Percentiles rank a stretch among this genome's conserved stretches.
phyloP scores from a whole-genome alignment of 2,329 filamentous ascomycete genomes.

The Clarireedia monteithiana region DNA sequence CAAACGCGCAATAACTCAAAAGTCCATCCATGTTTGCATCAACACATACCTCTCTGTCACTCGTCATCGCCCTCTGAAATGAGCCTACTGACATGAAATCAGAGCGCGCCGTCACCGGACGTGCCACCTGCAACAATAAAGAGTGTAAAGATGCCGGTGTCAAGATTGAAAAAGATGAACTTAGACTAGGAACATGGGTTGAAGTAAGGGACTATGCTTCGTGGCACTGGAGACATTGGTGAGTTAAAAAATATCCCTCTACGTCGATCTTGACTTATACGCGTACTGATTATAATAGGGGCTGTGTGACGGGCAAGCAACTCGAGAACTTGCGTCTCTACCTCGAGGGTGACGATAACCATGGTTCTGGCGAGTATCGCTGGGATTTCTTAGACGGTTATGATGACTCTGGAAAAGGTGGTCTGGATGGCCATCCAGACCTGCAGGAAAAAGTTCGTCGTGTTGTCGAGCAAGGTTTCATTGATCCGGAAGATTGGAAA shows the following conservation, averaged over 20 bases:
- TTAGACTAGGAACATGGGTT: slow-evolving; percentile 71
- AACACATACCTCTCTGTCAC: slow-evolving; percentile 1
- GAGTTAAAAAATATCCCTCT: slow-evolving; percentile 27
- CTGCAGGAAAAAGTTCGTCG: slow-evolving; percentile 65
- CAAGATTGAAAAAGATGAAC: slow-evolving; percentile 73
- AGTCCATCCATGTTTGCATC: no score
- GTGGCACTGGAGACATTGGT: slow-evolving; percentile 87
- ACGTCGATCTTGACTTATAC: neutral
- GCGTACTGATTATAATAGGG: slow-evolving; percentile 46
- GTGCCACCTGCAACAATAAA: slow-evolving; percentile 63
- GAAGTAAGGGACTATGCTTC: slow-evolving; percentile 49
- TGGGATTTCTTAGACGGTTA: slow-evolving; percentile 49
- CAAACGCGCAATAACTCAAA: neutral
- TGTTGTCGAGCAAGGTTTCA: slow-evolving; percentile 68
- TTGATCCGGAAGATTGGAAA: slow-evolving; percentile 81
- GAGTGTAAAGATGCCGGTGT: slow-evolving; percentile 61
- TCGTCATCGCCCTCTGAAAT: no score
- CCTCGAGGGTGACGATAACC: slow-evolving; percentile 38
- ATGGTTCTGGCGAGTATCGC: slow-evolving; percentile 38
- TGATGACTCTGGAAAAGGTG: slow-evolving; percentile 69
- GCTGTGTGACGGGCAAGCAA: slow-evolving; percentile 74
- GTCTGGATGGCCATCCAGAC: slow-evolving; percentile 41
- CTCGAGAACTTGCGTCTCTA: slow-evolving; percentile 56
- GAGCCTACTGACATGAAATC: slow-evolving; percentile 5
- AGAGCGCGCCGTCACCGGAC: slow-evolving; percentile 66